Evolutionary conservation across 2,329 filamentous ascomycete genomes (phyloP).

Genomic region (Colletotrichum viniferum): DNA sequence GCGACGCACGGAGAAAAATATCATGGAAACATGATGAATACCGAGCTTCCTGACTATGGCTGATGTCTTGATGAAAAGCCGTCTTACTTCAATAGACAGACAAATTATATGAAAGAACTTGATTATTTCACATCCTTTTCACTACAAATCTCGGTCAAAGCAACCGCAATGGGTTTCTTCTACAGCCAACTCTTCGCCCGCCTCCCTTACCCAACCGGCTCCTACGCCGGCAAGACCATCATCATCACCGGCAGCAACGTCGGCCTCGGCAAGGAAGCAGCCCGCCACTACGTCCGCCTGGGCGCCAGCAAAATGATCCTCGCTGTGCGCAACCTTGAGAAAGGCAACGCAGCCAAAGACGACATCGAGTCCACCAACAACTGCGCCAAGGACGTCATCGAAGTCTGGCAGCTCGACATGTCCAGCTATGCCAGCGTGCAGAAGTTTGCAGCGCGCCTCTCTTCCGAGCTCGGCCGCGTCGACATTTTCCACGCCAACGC

Average conservation of each 20-base stretch:
- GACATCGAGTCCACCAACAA: constrained; percentile 36
- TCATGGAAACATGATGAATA: neutral
- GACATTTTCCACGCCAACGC: constrained; percentile 49
- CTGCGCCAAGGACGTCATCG: constrained; percentile 30
- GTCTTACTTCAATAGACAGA: neutral
- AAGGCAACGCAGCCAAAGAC: constrained; percentile 33
- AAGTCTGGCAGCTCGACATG: constrained; percentile 58
- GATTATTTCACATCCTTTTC: neutral
- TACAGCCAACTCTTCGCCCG: constrained; percentile 11
- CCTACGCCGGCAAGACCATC: constrained; percentile 32
- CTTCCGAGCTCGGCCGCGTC: constrained; percentile 40
- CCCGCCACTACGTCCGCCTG: constrained; percentile 28
- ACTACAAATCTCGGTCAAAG: neutral
- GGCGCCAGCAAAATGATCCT: constrained; percentile 21
- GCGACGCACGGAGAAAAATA: too few species aligned
- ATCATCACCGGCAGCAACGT: constrained; percentile 39
- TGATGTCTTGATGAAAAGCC: fast-evolving
- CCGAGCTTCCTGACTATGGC: neutral
- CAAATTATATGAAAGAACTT: neutral
- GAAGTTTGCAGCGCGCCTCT: constrained; percentile 43
- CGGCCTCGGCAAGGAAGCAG: constrained; percentile 38
- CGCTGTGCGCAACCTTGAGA: constrained; percentile 23
- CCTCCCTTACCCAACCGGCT: constrained; percentile 25
- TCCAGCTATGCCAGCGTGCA: constrained; percentile 48
- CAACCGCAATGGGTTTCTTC: neutral